Conservation (phyloP, 2,329 filamentous ascomycete species). For the Fusarium globosum region DNA sequence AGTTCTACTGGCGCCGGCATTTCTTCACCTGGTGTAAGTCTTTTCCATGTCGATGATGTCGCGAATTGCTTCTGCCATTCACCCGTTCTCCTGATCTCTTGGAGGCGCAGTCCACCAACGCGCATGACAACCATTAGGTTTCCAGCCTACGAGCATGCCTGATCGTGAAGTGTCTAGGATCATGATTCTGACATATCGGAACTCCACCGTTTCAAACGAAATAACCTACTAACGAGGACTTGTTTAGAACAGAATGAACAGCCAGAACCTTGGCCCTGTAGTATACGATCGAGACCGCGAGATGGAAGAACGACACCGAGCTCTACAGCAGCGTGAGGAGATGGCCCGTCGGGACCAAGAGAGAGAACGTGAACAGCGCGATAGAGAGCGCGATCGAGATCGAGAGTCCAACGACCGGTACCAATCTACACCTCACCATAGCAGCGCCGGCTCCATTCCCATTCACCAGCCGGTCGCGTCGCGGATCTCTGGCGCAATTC, state of each 20-base stretch:
- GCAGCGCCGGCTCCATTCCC: constrained; percentile 86
- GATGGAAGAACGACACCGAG: constrained; percentile 61
- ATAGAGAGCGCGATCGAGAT: constrained; percentile 64
- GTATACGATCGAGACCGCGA: constrained; percentile 62
- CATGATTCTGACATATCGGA: background rate
- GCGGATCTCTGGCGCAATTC: constrained; percentile 82
- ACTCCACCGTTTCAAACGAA: constrained; percentile 2
- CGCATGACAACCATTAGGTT: background rate
- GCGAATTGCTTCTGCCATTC: constrained; percentile 36
- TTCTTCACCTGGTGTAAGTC: constrained; percentile 52
- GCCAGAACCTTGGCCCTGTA: constrained; percentile 55
- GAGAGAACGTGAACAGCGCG: constrained; percentile 66
- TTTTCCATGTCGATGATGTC: constrained; percentile 39
- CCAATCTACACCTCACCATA: constrained; percentile 80
- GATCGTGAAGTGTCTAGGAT: background rate
- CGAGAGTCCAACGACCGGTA: constrained; percentile 75
- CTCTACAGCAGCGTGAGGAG: constrained; percentile 60
- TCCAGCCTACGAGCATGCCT: background rate
- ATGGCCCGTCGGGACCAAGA: constrained; percentile 58
- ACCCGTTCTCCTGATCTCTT: constrained; percentile 42
- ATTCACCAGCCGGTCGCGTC: constrained; percentile 95
- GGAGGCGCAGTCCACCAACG: constrained; percentile 25
- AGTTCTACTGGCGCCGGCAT: constrained; percentile 47
- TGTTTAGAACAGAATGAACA: constrained; percentile 57
- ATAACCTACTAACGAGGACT: constrained; percentile 22